Evolutionary conservation across 768 basidiomycete species (phyloP).

Genomic region (Pisolithus marmoratus): DNA sequence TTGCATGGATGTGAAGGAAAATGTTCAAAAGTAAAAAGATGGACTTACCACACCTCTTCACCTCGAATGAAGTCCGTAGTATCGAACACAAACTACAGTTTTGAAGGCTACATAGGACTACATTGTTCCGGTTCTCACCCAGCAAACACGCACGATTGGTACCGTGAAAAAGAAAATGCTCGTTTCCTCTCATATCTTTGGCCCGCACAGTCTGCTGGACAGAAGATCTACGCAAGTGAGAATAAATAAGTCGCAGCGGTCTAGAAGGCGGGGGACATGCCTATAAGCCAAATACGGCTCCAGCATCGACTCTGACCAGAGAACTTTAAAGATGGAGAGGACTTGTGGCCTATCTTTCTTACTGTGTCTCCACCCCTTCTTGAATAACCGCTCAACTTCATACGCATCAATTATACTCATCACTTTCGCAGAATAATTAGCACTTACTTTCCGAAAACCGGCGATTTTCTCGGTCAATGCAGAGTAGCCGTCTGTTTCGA

Average conservation of each 20-base stretch:
- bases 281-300: conserved; percentile 42
- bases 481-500: conserved; percentile 38
- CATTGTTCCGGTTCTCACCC: conserved; percentile 44
- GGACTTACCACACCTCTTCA: conserved; percentile 51
- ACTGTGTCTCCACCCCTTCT: conserved; percentile 51
- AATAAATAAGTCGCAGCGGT: conserved; percentile 5
- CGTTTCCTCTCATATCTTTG: conserved; percentile 36
- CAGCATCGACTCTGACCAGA: conserved; percentile 39
- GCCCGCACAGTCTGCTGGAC: conserved; percentile 23
- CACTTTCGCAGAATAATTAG: not conserved
- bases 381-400: conserved; percentile 46
- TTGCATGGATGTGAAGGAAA: conserved; percentile 7
- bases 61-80: conserved; percentile 54
- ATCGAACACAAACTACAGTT: conserved; percentile 54
- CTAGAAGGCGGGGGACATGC: conserved; percentile 28
- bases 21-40: not conserved
- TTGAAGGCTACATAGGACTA: conserved; percentile 43
- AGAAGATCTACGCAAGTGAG: conserved; percentile 10
- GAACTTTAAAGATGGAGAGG: conserved; percentile 46
- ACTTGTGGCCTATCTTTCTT: conserved; percentile 46
- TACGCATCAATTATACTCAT: not conserved
- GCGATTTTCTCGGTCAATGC: conserved; percentile 31
- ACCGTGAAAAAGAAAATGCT: conserved; percentile 64
- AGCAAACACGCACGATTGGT: conserved; percentile 53
- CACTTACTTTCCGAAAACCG: conserved; percentile 38